Evolutionary conservation across 192 early-diverging fungal species (phyloP), one percentile per base, ranked within the genome.

Genomic region (Helicostylum pulchrum): DNA sequence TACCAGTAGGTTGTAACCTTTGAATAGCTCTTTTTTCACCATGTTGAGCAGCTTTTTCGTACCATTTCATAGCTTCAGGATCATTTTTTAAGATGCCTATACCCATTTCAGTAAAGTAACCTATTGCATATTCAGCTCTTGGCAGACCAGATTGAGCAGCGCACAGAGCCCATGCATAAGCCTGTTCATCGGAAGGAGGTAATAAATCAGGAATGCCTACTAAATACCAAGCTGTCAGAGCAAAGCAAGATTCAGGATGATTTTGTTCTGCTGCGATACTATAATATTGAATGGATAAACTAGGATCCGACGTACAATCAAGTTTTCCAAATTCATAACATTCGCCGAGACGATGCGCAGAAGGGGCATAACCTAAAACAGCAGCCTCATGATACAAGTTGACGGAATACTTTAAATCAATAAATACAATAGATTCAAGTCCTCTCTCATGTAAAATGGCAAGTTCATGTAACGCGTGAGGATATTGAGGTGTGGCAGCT

Each of bases 181-280:
- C 74, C 61, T 86, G 79, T 1, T 68, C 77, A 70, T 88, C 86
- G 1, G 79, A 83, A 59, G 85, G 86, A 15, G 83, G 79, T 32
- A 88, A 47, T 7, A 80, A 67, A 7, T 77, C 74, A 3, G 73
- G 74, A 9, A 75, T 75, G 1, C 86, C 86, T 3, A 86, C 85
- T 14, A 88, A 60, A 66, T 88, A 88, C 86, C 86, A 88, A 31
- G 83, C 81, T 0, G 85, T 79, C n/a, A 88, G 52, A 4, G 82
- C 85, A 67, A 88, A 83, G 45, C 82, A 80, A 23, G 85, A 78
- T 58, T 88, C 86, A 5, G 77, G 76, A 62, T 88, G 83, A 23
- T 83, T 80, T 60, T 83, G 76, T 62, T 85, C 76, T 1, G 86
- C 85, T 0, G 85, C 86, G 49, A 83, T 70, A 11, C 80, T 85